A percentile compares a stretch with the other conserved stretches of the same genome.
Evolutionary conservation across 495 filamentous ascomycete species (phyloP).

Genomic region (Trichoderma virens): DNA sequence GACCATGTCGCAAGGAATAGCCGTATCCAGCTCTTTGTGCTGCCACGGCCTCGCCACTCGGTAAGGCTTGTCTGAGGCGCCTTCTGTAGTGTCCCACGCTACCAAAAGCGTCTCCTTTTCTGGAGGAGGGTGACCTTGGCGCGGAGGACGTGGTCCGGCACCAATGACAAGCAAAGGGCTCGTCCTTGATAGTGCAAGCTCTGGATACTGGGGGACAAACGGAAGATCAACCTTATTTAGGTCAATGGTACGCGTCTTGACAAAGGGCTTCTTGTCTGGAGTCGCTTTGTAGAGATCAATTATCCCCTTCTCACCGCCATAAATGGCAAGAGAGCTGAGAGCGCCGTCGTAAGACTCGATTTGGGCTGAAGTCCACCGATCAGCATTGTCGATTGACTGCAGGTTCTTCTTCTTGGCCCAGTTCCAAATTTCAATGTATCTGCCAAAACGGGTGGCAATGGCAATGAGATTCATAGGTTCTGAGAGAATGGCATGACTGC

Average conservation of each 20-base stretch:
- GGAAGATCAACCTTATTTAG: conserved; percentile 25
- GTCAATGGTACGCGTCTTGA: conserved; percentile 65
- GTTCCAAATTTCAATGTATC: conserved; percentile 30
- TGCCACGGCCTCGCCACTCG: conserved; percentile 30
- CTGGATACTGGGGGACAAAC: conserved; percentile 27
- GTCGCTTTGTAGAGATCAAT: conserved; percentile 58
- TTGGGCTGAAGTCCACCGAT: conserved; percentile 28
- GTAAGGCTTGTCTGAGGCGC: conserved; percentile 20
- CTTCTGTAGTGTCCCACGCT: conserved; percentile 24
- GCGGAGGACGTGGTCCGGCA: conserved; percentile 27
- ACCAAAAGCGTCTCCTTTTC: conserved; percentile 26
- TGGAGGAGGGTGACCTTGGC: conserved; percentile 25
- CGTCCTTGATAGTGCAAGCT: conserved; percentile 29
- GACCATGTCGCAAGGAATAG: conserved; percentile 23
- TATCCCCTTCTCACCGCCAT: conserved; percentile 20
- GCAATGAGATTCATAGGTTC: conserved; percentile 26
- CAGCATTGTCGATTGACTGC: conserved; percentile 25
- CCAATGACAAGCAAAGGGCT: conserved; percentile 26
- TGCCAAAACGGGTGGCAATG: conserved; percentile 28
- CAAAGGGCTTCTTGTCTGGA: conserved; percentile 65
- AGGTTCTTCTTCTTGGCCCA: conserved; percentile 29
- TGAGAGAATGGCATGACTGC: conserved; percentile 30
- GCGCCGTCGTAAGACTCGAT: conserved; percentile 25
- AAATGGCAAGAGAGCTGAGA: conserved; percentile 24
- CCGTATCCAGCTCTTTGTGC: conserved; percentile 28